A percentile compares a stretch with the other conserved stretches of the same genome.
Conservation (phyloP, 2,329 filamentous ascomycete genomes). For the Daldinia sp. region DNA sequence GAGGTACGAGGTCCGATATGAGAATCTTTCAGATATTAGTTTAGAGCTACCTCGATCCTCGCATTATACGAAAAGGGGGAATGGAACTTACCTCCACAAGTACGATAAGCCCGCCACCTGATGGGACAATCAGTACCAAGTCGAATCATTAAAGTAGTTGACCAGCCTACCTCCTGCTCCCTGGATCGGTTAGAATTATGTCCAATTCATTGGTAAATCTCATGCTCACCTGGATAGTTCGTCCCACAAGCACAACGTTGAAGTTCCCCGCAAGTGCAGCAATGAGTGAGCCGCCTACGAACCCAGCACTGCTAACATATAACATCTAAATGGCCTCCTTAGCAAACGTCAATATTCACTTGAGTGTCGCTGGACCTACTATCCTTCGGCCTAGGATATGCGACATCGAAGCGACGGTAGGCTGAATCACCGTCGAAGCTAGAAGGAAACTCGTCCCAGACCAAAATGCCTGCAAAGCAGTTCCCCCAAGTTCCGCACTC, state of each 20-base stretch:
- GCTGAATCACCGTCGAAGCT: slow-evolving; percentile 71
- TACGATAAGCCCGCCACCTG: slow-evolving; percentile 8
- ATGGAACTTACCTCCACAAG: background rate
- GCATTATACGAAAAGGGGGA: background rate
- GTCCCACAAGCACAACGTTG: slow-evolving; percentile 57
- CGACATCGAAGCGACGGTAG: slow-evolving; percentile 47
- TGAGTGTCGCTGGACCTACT: slow-evolving; percentile 10
- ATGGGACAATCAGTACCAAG: background rate
- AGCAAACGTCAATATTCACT: slow-evolving; percentile 2
- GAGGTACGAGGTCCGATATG: slow-evolving; percentile 55
- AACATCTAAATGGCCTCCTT: slow-evolving; percentile 23
- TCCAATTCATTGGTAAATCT: background rate
- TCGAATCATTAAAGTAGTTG: background rate
- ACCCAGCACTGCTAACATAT: slow-evolving; percentile 31
- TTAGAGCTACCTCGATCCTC: background rate
- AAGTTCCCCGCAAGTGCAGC: slow-evolving; percentile 55
- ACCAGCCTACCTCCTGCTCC: slow-evolving; percentile 1
- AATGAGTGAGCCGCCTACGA: slow-evolving; percentile 38
- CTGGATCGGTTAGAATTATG: background rate
- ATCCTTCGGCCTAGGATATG: slow-evolving; percentile 36
- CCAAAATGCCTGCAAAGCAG: slow-evolving; percentile 75
- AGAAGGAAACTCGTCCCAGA: slow-evolving; percentile 77
- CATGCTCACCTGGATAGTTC: slow-evolving; percentile 61
- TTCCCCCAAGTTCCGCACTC: slow-evolving; percentile 63
- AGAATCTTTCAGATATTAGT: slow-evolving; percentile 38